Evolutionary conservation across 495 filamentous ascomycete species (phyloP).

Genomic region (Trichocladium antarcticum): DNA sequence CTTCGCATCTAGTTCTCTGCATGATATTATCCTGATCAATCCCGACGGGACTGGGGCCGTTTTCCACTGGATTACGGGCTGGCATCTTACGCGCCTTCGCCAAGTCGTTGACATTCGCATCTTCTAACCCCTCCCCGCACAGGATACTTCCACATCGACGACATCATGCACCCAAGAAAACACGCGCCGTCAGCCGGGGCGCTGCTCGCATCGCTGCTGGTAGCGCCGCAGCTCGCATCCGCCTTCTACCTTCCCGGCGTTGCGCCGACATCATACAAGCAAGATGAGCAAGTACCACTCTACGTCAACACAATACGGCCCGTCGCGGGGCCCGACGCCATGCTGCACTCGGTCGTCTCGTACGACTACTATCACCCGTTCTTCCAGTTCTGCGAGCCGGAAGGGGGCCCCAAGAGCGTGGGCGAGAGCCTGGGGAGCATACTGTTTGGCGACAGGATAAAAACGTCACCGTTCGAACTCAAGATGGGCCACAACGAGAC

Average conservation of each 20-base stretch:
- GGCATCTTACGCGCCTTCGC: background rate
- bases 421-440: constrained; percentile 91
- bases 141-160: background rate
- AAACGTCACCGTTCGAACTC: constrained; percentile 80
- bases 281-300: constrained; percentile 67
- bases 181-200: constrained; percentile 40
- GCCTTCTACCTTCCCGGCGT: constrained; percentile 96
- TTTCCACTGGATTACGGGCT: too few relatives aligned
- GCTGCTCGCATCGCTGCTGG: constrained; percentile 36
- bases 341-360: constrained; percentile 78
- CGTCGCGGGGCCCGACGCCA: constrained; percentile 61
- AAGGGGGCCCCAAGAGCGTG: constrained; percentile 59
- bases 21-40: too few relatives aligned
- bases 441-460: constrained; percentile 90
- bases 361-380: constrained; percentile 88
- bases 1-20: too few relatives aligned
- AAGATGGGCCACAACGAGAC: constrained; percentile 74
- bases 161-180: constrained; percentile 38
- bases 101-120: too few relatives aligned
- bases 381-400: constrained; percentile 78
- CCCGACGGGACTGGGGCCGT: too few relatives aligned
- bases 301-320: constrained; percentile 89
- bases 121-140: background rate
- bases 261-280: constrained; percentile 81
- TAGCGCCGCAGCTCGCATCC: constrained; percentile 44